Evolutionary conservation across 306 rosid species (phyloP).

Genomic region (Quercus suber): DNA sequence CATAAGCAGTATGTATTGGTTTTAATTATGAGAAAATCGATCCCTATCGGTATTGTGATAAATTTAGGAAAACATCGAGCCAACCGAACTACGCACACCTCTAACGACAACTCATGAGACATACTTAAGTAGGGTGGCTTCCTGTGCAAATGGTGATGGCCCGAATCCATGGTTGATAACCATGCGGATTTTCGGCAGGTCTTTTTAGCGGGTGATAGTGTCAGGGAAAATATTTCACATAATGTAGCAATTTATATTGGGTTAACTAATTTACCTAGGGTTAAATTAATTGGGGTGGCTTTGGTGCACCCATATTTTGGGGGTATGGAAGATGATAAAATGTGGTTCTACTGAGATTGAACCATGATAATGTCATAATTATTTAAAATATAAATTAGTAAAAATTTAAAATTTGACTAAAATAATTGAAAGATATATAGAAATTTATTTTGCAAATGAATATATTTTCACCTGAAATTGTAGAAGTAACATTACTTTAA

Average conservation of each 20-base stretch:
- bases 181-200: slow-evolving; percentile 18
- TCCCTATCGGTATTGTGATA: no score
- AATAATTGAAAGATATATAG: no score
- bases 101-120: background rate
- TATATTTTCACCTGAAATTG: no score
- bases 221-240: slow-evolving; percentile 15
- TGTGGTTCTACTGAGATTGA: slow-evolving; percentile 39
- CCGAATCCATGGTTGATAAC: slow-evolving; percentile 24
- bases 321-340: slow-evolving; percentile 23
- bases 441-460: no score
- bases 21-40: no score
- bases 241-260: background rate
- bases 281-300: slow-evolving; percentile 22
- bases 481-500: no score
- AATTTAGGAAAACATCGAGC: no score
- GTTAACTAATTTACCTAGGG: slow-evolving; percentile 12
- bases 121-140: slow-evolving; percentile 25
- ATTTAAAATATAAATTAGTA: no score
- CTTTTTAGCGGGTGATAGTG: slow-evolving; percentile 32
- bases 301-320: slow-evolving; percentile 47
- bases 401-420: no score
- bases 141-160: slow-evolving; percentile 9
- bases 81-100: no score
- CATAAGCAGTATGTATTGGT: no score
- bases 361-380: no score